phyloP scores from a whole-genome alignment of 306 rosid species.

The Quercus dentata region DNA sequence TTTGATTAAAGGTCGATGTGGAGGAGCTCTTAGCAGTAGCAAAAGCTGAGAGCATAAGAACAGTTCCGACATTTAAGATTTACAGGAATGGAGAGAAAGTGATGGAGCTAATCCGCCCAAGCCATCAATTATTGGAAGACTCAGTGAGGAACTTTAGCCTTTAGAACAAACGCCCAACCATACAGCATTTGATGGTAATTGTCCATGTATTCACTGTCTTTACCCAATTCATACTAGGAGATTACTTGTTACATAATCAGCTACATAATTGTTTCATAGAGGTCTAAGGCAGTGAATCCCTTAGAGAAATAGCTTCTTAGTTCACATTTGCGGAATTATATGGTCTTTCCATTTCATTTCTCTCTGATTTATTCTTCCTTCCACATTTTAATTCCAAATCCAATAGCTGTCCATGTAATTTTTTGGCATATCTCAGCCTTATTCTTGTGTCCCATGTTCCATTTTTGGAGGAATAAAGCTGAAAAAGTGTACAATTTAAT shows the following conservation, averaged over 20 bases:
- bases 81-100: conserved; percentile 80
- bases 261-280: conserved; percentile 50
- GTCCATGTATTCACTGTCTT: conserved; percentile 25
- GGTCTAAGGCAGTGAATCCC: conserved; percentile 50
- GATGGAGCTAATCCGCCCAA: conserved; percentile 87
- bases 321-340: conserved; percentile 46
- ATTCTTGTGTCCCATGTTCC: conserved; percentile 27
- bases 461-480: background rate
- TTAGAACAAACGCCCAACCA: conserved; percentile 23
- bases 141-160: conserved; percentile 89
- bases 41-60: conserved; percentile 66
- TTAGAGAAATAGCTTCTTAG: conserved; percentile 41
- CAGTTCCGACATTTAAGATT: conserved; percentile 94
- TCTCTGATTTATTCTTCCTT: conserved; percentile 25
- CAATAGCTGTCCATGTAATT: background rate
- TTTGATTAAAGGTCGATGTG: conserved; percentile 69
- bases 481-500: conserved; percentile 46
- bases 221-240: conserved; percentile 33
- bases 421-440: conserved; percentile 31
- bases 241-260: conserved; percentile 49
- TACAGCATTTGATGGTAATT: conserved; percentile 21
- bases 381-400: conserved; percentile 9
- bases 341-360: conserved; percentile 26
- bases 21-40: conserved; percentile 59
- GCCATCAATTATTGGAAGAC: conserved; percentile 82